Conservation (phyloP, 2,329 filamentous ascomycete genomes). For the Xylaria sp. region DNA sequence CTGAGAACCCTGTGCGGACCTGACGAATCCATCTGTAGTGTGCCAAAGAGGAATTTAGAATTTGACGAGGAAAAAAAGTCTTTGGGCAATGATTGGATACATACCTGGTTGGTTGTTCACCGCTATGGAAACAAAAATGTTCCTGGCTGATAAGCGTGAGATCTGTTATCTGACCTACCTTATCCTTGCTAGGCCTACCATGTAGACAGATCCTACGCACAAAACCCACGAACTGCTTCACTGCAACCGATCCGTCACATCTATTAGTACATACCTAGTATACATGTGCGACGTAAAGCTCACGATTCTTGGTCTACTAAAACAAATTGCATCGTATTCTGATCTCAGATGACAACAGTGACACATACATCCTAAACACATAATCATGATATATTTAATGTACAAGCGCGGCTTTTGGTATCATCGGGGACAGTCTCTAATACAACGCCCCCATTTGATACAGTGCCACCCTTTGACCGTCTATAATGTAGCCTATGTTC, state of each 20-base stretch:
- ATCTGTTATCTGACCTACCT: background rate
- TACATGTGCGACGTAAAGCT: background rate
- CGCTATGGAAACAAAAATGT: background rate
- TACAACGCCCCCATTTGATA: constrained; percentile 46
- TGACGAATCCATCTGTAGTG: background rate
- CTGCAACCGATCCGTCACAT: background rate
- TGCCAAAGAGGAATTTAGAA: background rate
- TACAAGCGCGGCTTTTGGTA: constrained; percentile 52
- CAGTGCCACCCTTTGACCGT: constrained; percentile 47
- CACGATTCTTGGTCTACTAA: background rate
- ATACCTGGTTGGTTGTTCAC: background rate
- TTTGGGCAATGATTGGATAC: background rate
- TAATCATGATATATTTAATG: constrained; percentile 48
- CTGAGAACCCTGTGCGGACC: background rate
- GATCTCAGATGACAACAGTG: constrained; percentile 8
- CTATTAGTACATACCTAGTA: background rate
- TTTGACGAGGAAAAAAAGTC: background rate
- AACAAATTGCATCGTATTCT: constrained; percentile 26
- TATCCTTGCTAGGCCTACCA: background rate
- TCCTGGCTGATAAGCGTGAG: background rate
- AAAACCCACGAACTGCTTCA: background rate
- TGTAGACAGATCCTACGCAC: background rate
- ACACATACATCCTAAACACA: constrained; percentile 38
- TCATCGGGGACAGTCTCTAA: constrained; percentile 48
- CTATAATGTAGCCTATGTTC: constrained; percentile 49